Percentiles rank a stretch among this genome's conserved stretches.
These are phyloP conservation scores for Kitagawia praeruptora DNA, from an alignment of 129 eudicot genomes.

Conservation along the genomic window DNA sequence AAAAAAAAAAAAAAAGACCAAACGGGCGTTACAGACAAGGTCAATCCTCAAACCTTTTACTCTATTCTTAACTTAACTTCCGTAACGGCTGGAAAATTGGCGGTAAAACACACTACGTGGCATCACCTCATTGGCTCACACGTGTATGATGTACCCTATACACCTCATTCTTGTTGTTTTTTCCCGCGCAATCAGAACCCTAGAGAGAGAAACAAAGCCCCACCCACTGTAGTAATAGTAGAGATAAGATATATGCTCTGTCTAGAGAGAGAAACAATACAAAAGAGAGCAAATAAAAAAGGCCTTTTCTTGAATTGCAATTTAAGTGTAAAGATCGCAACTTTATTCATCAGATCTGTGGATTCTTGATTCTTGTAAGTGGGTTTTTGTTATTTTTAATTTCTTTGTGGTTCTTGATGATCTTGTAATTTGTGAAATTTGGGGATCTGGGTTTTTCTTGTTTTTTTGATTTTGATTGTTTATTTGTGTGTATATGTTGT, in stretches of 20 bases:
- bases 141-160: not conserved
- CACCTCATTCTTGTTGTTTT: not conserved
- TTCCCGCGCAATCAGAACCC: conserved; percentile 11
- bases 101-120: conserved; percentile 1
- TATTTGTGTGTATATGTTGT: too few relatives aligned
- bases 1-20: not conserved
- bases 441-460: not conserved
- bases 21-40: conserved; percentile 1
- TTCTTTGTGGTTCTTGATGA: not conserved
- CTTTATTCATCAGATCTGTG: not conserved
- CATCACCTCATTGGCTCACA: not conserved
- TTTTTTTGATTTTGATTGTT: not conserved
- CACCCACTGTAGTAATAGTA: not conserved
- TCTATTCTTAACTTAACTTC: not conserved
- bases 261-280: not conserved
- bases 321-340: not conserved
- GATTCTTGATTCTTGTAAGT: not conserved
- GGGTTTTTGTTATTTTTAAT: not conserved
- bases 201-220: conserved; percentile 5
- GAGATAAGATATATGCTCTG: not conserved
- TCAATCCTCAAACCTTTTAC: not conserved
- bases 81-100: conserved; percentile 2
- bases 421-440: not conserved
- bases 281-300: not conserved
- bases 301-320: not conserved